Base-by-base conservation (phyloP, 1,284 basidiomycete species). In the Serendipita sp. region DNA sequence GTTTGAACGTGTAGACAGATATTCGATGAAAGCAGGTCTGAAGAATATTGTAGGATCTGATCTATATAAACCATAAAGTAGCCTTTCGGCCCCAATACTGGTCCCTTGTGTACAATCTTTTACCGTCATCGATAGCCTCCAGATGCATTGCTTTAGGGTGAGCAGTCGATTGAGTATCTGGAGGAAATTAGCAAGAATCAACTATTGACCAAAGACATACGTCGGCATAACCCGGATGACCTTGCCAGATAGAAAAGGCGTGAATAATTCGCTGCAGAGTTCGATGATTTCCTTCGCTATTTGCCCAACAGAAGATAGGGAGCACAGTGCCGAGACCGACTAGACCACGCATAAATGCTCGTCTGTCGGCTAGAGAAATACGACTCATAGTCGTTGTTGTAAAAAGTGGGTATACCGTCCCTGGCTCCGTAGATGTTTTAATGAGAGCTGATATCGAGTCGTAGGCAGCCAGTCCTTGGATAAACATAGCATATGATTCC, bases 271-370 rank as follows among this genome's bases (percentile, higher is more conserved):
- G 78, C 67, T 86, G 83, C 5, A 84, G 77, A 68, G 84, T 85
- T 15, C 72, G 71, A 63, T 80, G 78, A 65, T 83, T 79, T 1
- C 83, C 83, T n/a, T 87, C 73, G 69, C 84, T 85, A 68, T 89
- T 87, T 17, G 87, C 80, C 84, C 86, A 90, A 4, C 84, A 84
- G 68, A 83, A 84, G n/a, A 87, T 84, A 1, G 82, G 82, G n/a
- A 90, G 72, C 8, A 87, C 81, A 58, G 78, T 77, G 2, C 82
- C 77, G 2, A 88, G 77, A 4, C 87, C 87, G 55, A 88, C 72
- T 65, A 79, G 82, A 0, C 83, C 83, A 64, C 83, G 77, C 22
- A 85, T 73, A 65, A 85, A 83, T 1, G 77, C 73, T 17, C 87
- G 72, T 60, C 83, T 80, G 41, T 78, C 77, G 69, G 83, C 81